Evolutionary conservation across 805 yeast species (phyloP).

Genomic region (Ogataea corticis): DNA sequence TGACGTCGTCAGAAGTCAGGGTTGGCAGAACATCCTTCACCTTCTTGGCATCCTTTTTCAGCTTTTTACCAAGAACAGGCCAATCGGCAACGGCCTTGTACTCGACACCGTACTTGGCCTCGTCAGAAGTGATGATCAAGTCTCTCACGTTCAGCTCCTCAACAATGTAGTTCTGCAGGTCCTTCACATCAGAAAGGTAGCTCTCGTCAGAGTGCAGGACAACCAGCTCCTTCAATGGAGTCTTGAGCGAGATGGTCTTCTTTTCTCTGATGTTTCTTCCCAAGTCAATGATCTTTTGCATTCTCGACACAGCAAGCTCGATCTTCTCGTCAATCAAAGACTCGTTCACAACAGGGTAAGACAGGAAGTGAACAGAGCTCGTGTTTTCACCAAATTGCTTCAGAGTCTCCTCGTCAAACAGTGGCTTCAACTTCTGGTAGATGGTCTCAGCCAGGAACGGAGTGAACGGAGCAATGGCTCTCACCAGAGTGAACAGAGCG

Average conservation of each 20-base stretch:
- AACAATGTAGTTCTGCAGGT: conserved; percentile 72
- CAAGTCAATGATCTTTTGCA: conserved; percentile 95
- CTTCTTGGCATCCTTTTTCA: conserved; percentile 88
- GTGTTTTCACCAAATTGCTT: conserved; percentile 51
- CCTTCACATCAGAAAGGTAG: conserved; percentile 76
- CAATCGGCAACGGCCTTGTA: conserved; percentile 97
- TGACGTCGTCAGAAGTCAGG: conserved; percentile 80
- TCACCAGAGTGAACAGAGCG: conserved; percentile 80
- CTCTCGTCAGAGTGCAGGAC: conserved; percentile 76
- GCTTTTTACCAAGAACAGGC: conserved; percentile 97
- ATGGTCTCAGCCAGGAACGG: conserved; percentile 93
- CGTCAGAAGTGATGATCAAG: conserved; percentile 84
- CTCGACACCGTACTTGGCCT: conserved; percentile 86
- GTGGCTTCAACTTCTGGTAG: conserved; percentile 70
- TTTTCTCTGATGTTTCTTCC: conserved; percentile 97
- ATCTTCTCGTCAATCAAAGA: conserved; percentile 80
- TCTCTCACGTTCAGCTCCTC: conserved; percentile 95
- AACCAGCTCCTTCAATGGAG: conserved; percentile 86
- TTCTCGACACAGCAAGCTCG: conserved; percentile 86
- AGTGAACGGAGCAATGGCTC: conserved; percentile 99
- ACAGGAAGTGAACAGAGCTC: conserved; percentile 90
- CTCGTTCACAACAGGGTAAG: conserved; percentile 82
- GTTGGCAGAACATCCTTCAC: conserved; percentile 92
- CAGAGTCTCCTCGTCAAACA: conserved; percentile 61
- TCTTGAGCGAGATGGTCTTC: conserved; percentile 89